Evolutionary conservation across 2,329 filamentous ascomycete genomes (phyloP), one percentile per base, ranked within the genome.

Genomic region (Sphaerulina musiva): DNA sequence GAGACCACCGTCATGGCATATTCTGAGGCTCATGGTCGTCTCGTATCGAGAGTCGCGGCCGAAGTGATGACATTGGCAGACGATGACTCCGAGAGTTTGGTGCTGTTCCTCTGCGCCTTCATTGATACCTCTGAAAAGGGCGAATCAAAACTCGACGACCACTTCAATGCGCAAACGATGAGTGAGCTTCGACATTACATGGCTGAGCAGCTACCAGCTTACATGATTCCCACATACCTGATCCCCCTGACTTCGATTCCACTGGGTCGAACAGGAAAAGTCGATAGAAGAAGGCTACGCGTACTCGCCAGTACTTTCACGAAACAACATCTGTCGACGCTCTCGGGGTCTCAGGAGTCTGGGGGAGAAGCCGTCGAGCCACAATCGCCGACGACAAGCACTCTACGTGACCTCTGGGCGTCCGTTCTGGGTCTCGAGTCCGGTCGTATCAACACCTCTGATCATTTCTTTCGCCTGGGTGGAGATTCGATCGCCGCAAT

Each of bases 401-500:
- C 32, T 12, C n/a, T 41, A 14, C 39, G 39, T 9, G 46, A 43
- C 14, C 17, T 54, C 10, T 83, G 80, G 53, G 17, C 48, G 23
- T 6, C 9, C 6, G 31, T 52, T 6, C 44, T 55, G 9, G 38
- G 41, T 6, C 43, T 48, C 17, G 23, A 50, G 23, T 20, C 34
- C 10, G n/a, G 12, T n/a, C 6, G 26, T 7, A 45, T 57, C 23
- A 20, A 39, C 4, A 17, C 20, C 3, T 64, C 70, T 42, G 70
- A 72, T 51, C 72, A 68, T 51, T 77, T 77, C 64, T 75, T 77
- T 48, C 66, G 68, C 11, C 63, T 76, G 1, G 75, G 75, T 9
- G 75, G 74, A 8, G 73, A 77, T 51, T 76, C 74, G 0, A 68
- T 77, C 6, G 59, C 67, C 2, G 75, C 75, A 0, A 77, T 77